A percentile compares a stretch with the other conserved stretches of the same genome.
Evolutionary conservation across 129 eudicot genomes (phyloP).

Genomic region (Helianthus annuus): DNA sequence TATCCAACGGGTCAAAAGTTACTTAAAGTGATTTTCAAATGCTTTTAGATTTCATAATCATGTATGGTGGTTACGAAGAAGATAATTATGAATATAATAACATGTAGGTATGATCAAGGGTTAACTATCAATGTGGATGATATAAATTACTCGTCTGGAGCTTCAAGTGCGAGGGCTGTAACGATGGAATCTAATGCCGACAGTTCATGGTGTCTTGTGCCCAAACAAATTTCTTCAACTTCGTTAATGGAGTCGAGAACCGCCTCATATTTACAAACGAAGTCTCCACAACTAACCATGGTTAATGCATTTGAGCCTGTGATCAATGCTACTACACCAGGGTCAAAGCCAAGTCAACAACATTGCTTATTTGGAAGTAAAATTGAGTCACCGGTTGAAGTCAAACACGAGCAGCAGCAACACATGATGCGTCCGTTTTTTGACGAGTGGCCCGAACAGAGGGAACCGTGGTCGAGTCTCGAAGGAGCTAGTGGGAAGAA

Average conservation of each 20-base stretch:
- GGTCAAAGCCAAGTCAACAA: conserved; percentile 62
- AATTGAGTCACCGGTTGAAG: conserved; percentile 45
- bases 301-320: conserved; percentile 52
- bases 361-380: conserved; percentile 76
- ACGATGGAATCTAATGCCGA: conserved; percentile 47
- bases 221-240: conserved; percentile 51
- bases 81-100: neutral
- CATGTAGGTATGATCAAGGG: conserved; percentile 56
- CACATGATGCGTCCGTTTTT: conserved; percentile 68
- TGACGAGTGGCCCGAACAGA: conserved; percentile 73
- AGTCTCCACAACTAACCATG: conserved; percentile 49
- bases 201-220: conserved; percentile 57
- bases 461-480: conserved; percentile 73
- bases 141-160: conserved; percentile 59
- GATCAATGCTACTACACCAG: conserved; percentile 38
- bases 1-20: conserved; percentile 2
- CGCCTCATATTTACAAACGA: conserved; percentile 48
- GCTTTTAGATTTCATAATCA: neutral
- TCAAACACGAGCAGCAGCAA: conserved; percentile 57
- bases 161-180: conserved; percentile 44
- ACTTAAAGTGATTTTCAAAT: neutral
- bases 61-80: neutral
- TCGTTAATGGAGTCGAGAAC: conserved; percentile 46
- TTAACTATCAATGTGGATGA: conserved; percentile 46
- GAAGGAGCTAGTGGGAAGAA: conserved; percentile 52